Base-by-base conservation (phyloP, 2,329 filamentous ascomycete genomes). In the Curvularia sp. region DNA sequence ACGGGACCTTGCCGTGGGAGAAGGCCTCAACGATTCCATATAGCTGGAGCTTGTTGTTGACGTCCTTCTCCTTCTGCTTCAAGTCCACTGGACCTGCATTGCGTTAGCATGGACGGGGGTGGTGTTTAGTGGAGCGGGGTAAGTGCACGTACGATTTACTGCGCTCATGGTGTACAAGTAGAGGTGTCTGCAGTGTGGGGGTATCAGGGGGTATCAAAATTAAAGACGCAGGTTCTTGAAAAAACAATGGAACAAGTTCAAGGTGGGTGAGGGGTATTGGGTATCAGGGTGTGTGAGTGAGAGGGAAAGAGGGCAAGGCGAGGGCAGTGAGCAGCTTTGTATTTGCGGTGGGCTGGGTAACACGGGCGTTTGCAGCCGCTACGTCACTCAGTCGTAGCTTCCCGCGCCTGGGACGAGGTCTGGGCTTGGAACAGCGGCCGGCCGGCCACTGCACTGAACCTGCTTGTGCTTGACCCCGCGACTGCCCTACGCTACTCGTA, bases 1-100 rank as follows among this genome's bases (percentile, higher is more conserved):
- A 96, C 63, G 94, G 94, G 46, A 93, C 88, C 79, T 97, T 98
- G 82, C 93, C 93, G 68, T 88, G 86, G 74, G 90, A 84, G 78
- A 98, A 97, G 52, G 93, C 94, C 67, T 84, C 82, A 79, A 89
- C 86, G 78, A 98, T 97, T 73, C 94, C 95, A 73, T 96, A 99
- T 38, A 98, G 80, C 80, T 97, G 93, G 51, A 99, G 88, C 83
- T 99, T 99, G 76, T 88, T 87, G 80, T 95, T 95, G 49, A 98
- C 89, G 77, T 97, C 86, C 74, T 81, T 85, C 82, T 96, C 92
- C 85, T 93, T 94, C 77, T 86, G 78, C 81, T 90, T 88, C 61
- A 84, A 72, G 78, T 95, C 85, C 62, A 86, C 89, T 31, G 92
- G 91, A 69, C 68, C 68, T 70, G 49, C n/a, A 12, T 18, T 4